Evolutionary conservation across 352 stramenopile genomes (phyloP).

Genomic region (Phytophthora hybrid): DNA sequence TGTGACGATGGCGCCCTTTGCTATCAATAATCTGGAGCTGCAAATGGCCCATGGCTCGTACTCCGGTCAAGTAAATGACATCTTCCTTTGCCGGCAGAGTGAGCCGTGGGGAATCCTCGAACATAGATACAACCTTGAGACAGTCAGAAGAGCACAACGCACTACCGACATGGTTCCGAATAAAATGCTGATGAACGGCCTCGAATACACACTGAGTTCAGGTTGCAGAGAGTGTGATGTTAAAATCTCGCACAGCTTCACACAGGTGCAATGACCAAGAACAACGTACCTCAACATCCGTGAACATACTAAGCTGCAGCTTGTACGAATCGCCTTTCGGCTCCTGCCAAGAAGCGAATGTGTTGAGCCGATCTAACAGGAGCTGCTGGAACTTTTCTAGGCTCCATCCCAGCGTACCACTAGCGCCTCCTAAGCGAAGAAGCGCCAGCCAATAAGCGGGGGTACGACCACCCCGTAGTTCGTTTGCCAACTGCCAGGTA

Average conservation of each 20-base stretch:
- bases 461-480: slow-evolving; percentile 1
- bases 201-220: slow-evolving; percentile 44
- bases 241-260: not conserved
- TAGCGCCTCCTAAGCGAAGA: not conserved
- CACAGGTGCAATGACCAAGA: not conserved
- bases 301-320: slow-evolving; percentile 55
- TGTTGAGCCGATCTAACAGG: slow-evolving; percentile 47
- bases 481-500: slow-evolving; percentile 10
- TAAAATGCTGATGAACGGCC: slow-evolving; percentile 65
- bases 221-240: not conserved
- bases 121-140: slow-evolving; percentile 46
- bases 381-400: slow-evolving; percentile 48
- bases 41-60: slow-evolving; percentile 41
- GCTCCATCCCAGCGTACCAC: not conserved
- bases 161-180: slow-evolving; percentile 53
- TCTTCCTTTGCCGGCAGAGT: slow-evolving; percentile 25
- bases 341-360: slow-evolving; percentile 49
- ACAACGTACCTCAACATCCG: slow-evolving; percentile 39
- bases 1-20: slow-evolving; percentile 12
- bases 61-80: slow-evolving; percentile 39
- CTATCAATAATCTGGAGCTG: slow-evolving; percentile 36
- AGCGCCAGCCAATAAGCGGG: slow-evolving; percentile 23
- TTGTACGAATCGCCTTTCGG: slow-evolving; percentile 30
- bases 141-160: slow-evolving; percentile 49
- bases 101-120: slow-evolving; percentile 44